These are phyloP conservation scores for Phytophthora sojae DNA, from an alignment of 352 stramenopile genomes.

Conservation along the genomic window DNA sequence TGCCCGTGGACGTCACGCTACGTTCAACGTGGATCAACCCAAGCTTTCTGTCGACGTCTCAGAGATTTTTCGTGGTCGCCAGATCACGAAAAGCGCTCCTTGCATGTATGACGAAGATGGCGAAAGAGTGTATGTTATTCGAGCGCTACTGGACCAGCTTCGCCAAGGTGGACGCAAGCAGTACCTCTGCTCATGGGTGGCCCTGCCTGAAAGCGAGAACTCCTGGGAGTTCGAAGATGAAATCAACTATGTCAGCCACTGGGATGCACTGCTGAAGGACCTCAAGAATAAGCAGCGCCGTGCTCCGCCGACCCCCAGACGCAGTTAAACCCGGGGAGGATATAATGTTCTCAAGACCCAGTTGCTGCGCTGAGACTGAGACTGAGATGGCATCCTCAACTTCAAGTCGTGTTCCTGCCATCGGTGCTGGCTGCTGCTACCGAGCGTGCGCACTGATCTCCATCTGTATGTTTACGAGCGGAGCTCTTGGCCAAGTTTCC, in stretches of 20 bases:
- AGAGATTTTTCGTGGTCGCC: background rate
- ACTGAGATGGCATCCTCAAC: background rate
- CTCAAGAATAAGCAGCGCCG: background rate
- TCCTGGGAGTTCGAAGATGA: background rate
- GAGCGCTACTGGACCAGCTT: background rate
- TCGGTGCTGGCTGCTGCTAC: background rate
- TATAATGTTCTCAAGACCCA: background rate
- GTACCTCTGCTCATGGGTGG: constrained; percentile 15
- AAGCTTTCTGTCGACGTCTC: constrained; percentile 3
- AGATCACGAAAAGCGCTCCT: constrained; percentile 11
- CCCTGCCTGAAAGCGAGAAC: constrained; percentile 5
- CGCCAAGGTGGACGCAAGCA: background rate
- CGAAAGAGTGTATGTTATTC: constrained; percentile 8
- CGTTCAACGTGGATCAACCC: constrained; percentile 12
- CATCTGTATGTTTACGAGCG: background rate
- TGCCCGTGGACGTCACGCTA: constrained; percentile 5
- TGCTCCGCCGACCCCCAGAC: background rate
- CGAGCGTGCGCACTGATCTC: background rate
- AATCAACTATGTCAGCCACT: background rate
- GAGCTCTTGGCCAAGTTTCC: background rate
- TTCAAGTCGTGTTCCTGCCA: background rate
- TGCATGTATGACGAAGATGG: background rate
- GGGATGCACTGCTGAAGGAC: background rate
- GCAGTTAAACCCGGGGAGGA: background rate
- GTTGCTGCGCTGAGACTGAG: background rate